phyloP scores from a whole-genome alignment of 495 filamentous ascomycete genomes.

The Pyrenula massariospora region DNA sequence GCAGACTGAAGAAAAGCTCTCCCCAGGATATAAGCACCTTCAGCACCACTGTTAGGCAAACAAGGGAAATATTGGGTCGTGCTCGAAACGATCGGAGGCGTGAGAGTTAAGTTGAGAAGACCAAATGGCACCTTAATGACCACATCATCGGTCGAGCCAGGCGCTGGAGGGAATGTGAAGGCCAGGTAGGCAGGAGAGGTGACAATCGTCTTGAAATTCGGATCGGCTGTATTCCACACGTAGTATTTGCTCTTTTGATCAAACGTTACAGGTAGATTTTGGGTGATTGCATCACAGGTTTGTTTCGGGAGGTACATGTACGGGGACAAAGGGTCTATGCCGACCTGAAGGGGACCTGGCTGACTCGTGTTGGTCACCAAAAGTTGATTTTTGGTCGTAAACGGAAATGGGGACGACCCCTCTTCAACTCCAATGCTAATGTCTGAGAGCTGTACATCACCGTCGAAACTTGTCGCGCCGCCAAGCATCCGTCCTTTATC shows the following conservation, averaged over 20 bases:
- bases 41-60: conserved; percentile 12
- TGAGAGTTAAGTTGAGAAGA: conserved; percentile 39
- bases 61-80: conserved; percentile 42
- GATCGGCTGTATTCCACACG: conserved; percentile 33
- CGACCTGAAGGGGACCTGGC: conserved; percentile 10
- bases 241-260: conserved; percentile 28
- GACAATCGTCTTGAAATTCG: conserved; percentile 28
- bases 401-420: conserved; percentile 30
- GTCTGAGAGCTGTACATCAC: conserved; percentile 22
- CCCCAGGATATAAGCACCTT: conserved; percentile 26
- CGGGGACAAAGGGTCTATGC: conserved; percentile 26
- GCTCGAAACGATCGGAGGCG: conserved; percentile 28
- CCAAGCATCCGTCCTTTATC: conserved; percentile 32
- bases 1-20: conserved; percentile 47
- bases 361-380: conserved; percentile 21
- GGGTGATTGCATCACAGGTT: conserved; percentile 37
- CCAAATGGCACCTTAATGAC: conserved; percentile 42
- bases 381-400: conserved; percentile 20
- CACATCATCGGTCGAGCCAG: conserved; percentile 17
- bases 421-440: conserved; percentile 27
- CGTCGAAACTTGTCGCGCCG: conserved; percentile 12
- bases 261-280: conserved; percentile 31
- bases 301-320: conserved; percentile 36
- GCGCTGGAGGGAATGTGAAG: conserved; percentile 31
- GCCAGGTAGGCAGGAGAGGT: conserved; percentile 34